These are phyloP conservation scores for Lactarius evosmus DNA, from an alignment of 768 basidiomycete genomes.

Conservation along the genomic window DNA sequence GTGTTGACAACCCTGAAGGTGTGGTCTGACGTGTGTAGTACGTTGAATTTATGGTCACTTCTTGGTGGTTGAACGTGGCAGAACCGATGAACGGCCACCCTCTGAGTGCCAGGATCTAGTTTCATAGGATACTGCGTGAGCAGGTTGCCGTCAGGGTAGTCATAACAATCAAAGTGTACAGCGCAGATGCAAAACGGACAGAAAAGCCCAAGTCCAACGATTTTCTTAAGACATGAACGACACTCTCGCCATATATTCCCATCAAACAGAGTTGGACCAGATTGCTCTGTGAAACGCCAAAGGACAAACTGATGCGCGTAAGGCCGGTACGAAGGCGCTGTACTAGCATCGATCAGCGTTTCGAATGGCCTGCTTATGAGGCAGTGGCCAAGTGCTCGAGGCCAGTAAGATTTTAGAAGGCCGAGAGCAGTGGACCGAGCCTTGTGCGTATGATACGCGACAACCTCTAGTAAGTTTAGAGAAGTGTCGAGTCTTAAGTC, in stretches of 20 bases:
- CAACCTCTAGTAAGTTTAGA: conserved; percentile 66
- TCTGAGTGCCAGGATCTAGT: conserved; percentile 47
- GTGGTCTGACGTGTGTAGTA: conserved; percentile 42
- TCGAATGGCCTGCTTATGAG: conserved; percentile 54
- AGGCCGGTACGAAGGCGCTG: conserved; percentile 35
- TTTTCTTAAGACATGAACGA: conserved; percentile 48
- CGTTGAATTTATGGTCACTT: conserved; percentile 28
- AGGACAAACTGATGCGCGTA: conserved; percentile 64
- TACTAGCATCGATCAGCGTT: conserved; percentile 35
- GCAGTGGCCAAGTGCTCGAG: conserved; percentile 64
- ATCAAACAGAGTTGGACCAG: conserved; percentile 32
- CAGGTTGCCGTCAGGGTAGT: conserved; percentile 61
- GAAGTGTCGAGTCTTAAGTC: conserved; percentile 63
- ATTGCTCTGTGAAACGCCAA: conserved; percentile 52
- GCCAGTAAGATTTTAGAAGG: conserved; percentile 62
- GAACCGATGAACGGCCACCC: conserved; percentile 61
- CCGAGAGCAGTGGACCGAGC: conserved; percentile 54
- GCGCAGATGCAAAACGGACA: conserved; percentile 68
- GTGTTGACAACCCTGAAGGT: conserved; percentile 56
- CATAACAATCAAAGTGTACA: conserved; percentile 79
- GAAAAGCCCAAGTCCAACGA: conserved; percentile 66
- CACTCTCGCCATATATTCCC: conserved; percentile 47
- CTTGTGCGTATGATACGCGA: conserved; percentile 59
- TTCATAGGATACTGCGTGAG: conserved; percentile 50
- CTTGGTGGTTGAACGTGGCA: conserved; percentile 44